Base-by-base conservation (phyloP, 1,284 basidiomycete species). In the Xerocomus cyaneibrunnescens region DNA sequence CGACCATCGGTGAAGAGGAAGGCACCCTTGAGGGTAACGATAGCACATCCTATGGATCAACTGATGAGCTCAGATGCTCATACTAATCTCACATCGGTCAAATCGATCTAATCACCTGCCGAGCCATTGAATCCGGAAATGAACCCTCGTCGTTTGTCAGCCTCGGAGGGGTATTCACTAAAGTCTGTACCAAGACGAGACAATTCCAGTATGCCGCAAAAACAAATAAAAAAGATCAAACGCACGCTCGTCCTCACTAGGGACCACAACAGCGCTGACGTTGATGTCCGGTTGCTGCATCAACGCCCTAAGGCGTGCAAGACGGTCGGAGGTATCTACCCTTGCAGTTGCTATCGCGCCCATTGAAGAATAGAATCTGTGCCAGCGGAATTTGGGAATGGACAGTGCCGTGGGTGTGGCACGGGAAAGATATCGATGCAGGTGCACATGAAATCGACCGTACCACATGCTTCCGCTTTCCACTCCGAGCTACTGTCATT, bases 111-210 rank as follows among this genome's bases (percentile, higher is more conserved):
- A 72, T 57, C 57, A 84, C 92, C 95, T 54, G 95, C 94, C 19
- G 93, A 96, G 32, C 95, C 96, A 55, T 83, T 92, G 74, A 98
- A 98, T 12, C 92, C 92, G 32, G 92, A 93, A 56, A 98, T 90
- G 73, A 83, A 97, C 0, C 83, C 89, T 23, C 95, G 79, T 40
- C 94, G 79, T 50, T 90, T 79, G 70, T 98, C 94, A 57, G 87
- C 91, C 27, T 81, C 76, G 0, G 92, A 91, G 28, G 88, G 80
- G 71, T 97, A 97, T 70, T 98, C 95, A 70, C 92, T 94, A 13
- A 82, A 87, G 72, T 98, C 94, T 89, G 51, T 9, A 55, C n/a
- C 36, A 31, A 35, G 41, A 32, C 4, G 17, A 21, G n/a, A 45
- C 41, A 38, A 32, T 21, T 42, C 9, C 2, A 16, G 12, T 19